Conservation (phyloP, 352 stramenopile genomes). For the Pythium dissotocum region DNA sequence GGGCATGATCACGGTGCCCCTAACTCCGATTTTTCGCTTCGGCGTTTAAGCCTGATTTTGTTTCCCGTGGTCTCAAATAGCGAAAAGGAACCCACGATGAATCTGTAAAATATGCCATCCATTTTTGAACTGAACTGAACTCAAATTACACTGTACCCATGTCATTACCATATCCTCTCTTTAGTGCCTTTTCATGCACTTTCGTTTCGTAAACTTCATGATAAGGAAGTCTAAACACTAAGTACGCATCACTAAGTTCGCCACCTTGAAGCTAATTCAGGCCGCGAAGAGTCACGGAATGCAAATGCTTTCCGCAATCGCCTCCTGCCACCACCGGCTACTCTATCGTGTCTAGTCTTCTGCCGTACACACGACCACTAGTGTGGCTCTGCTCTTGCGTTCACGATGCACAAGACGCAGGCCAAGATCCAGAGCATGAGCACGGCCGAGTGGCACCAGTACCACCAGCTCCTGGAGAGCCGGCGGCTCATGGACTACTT, state of each 20-base stretch:
- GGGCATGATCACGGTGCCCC: too few species aligned
- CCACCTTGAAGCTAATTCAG: slow-evolving; percentile 7
- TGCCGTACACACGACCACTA: too few species aligned
- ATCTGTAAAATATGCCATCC: not conserved
- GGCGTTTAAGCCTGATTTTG: too few species aligned
- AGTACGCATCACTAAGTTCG: slow-evolving; percentile 2
- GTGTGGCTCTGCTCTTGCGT: not conserved
- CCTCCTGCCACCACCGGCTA: not conserved
- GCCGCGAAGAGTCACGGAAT: slow-evolving; percentile 5
- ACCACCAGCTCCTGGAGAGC: slow-evolving; percentile 62
- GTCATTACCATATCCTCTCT: not conserved
- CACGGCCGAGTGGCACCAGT: slow-evolving; percentile 74
- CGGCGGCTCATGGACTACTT: slow-evolving; percentile 64
- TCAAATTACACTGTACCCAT: not conserved
- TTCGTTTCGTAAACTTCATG: not conserved
- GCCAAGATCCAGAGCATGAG: slow-evolving; percentile 82
- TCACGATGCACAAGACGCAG: slow-evolving; percentile 58
- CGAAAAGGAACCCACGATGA: not conserved
- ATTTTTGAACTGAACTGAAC: too few species aligned
- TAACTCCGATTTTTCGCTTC: too few species aligned
- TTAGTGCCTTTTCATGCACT: not conserved
- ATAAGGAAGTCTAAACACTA: not conserved
- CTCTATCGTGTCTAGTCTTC: not conserved
- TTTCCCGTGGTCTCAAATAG: too few species aligned
- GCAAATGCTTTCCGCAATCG: not conserved